Conservation (phyloP, 805 yeast species). For the Saturnispora galanensis region DNA sequence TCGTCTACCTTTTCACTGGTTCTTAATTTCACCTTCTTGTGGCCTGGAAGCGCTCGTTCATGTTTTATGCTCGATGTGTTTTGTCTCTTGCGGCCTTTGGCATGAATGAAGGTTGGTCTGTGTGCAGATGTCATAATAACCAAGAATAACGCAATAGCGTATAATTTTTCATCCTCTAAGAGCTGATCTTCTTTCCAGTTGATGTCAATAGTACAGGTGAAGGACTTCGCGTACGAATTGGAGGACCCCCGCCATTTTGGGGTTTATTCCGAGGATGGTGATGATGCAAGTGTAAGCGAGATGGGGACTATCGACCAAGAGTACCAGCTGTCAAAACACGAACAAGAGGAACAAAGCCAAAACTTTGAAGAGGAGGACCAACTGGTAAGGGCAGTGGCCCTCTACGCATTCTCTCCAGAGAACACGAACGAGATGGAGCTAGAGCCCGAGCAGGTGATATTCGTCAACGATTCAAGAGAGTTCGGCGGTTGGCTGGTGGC, state of each 20-base stretch:
- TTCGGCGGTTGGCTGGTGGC: conserved; percentile 88
- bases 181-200: background rate
- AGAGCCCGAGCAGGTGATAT: conserved; percentile 70
- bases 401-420: conserved; percentile 86
- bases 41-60: conserved; percentile 45
- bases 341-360: conserved; percentile 12
- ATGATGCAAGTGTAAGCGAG: conserved; percentile 1
- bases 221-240: conserved; percentile 74
- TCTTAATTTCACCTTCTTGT: conserved; percentile 42
- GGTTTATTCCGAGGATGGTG: conserved; percentile 3
- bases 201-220: conserved; percentile 23
- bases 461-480: conserved; percentile 53
- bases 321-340: background rate
- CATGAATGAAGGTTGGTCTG: conserved; percentile 59
- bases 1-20: conserved; percentile 28
- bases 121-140: conserved; percentile 57
- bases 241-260: conserved; percentile 68
- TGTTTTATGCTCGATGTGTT: conserved; percentile 28
- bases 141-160: background rate
- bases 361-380: conserved; percentile 16
- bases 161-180: background rate
- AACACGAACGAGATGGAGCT: conserved; percentile 85
- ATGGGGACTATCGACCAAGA: background rate
- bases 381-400: conserved; percentile 55
- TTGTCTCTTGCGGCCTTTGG: conserved; percentile 32